Base-by-base conservation (phyloP, 768 basidiomycete genomes). In the Terana coerulea region DNA sequence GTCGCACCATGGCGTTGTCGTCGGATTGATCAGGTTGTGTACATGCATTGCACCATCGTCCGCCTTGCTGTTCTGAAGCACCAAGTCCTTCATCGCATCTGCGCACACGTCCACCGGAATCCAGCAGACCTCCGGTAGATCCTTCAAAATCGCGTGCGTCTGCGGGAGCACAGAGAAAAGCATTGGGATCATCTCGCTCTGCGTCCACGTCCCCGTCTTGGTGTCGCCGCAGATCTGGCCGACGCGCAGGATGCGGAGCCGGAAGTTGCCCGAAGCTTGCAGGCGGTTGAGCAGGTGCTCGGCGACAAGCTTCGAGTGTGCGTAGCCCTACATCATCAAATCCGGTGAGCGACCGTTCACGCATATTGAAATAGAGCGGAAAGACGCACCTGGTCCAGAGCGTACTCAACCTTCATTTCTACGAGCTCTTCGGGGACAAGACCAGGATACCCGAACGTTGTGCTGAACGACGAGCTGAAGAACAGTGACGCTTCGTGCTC, bases 181-280 rank as follows among this genome's bases (percentile, higher is more conserved):
- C 43, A 45, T 45, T 10, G 43, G 43, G 15, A 45, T 26, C 43
- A 45, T 22, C 19, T 45, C 43, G 43, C 29, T 29, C 14, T 25
- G 15, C 15, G 22, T 22, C 43, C 43, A 45, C 10, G 19, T 26
- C 29, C 43, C 43, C 15, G 43, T 45, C 19, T 45, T 45, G 6
- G 21, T 15, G 11, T 45, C 21, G 10, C 43, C 43, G 19, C 43
- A 45, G 11, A 45, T 26, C 19, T 45, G 43, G 19, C 43, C 43
- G 22, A 45, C 22, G 26, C 43, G 43, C 6, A 45, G 24, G 7
- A 45, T 45, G 43, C 43, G 24, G 6, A 45, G 9, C 15, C 26
- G 22, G 43, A 45, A 45, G 26, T 7, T 29, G 6, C 21, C 12
- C 7, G 21, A 11, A 6, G 12, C 21, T 12, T 22, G 24, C 11